These are phyloP conservation scores for Pseudopithomyces chartarum DNA, from an alignment of 2,329 filamentous ascomycete species.

Conservation along the genomic window DNA sequence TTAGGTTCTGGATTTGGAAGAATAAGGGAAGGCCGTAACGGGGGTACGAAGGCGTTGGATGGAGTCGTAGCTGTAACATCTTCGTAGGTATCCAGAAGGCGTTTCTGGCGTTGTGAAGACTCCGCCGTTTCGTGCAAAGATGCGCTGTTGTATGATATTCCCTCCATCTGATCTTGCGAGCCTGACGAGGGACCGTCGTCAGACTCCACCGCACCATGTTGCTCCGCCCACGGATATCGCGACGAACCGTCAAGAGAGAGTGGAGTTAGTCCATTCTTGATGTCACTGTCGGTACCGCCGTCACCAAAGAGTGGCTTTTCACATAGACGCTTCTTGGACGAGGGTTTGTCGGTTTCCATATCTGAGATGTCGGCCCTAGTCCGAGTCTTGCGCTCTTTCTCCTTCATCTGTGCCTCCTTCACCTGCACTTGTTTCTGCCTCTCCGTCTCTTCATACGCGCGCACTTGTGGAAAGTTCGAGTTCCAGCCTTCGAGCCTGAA, in stretches of 20 bases:
- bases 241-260: constrained; percentile 24
- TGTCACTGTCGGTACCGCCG: constrained; percentile 28
- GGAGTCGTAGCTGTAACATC: constrained; percentile 13
- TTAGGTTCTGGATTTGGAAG: constrained; percentile 55
- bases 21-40: constrained; percentile 40
- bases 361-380: constrained; percentile 50
- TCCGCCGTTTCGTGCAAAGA: constrained; percentile 19
- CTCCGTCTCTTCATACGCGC: constrained; percentile 65
- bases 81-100: constrained; percentile 12
- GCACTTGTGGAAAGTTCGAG: constrained; percentile 67
- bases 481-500: constrained; percentile 89
- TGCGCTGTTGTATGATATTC: constrained; percentile 34
- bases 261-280: constrained; percentile 26
- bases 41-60: constrained; percentile 24
- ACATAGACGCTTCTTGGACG: constrained; percentile 58
- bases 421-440: constrained; percentile 44
- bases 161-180: constrained; percentile 46
- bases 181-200: constrained; percentile 42
- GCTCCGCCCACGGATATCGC: constrained; percentile 49
- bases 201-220: constrained; percentile 55
- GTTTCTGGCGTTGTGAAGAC: constrained; percentile 24
- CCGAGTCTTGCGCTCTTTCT: constrained; percentile 53
- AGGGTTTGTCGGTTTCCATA: constrained; percentile 55
- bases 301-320: constrained; percentile 51
- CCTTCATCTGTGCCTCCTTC: constrained; percentile 42